Evolutionary conservation across 139 green algal species (phyloP), one percentile per base, ranked within the genome.

Genomic region (Chlorella sp.): DNA sequence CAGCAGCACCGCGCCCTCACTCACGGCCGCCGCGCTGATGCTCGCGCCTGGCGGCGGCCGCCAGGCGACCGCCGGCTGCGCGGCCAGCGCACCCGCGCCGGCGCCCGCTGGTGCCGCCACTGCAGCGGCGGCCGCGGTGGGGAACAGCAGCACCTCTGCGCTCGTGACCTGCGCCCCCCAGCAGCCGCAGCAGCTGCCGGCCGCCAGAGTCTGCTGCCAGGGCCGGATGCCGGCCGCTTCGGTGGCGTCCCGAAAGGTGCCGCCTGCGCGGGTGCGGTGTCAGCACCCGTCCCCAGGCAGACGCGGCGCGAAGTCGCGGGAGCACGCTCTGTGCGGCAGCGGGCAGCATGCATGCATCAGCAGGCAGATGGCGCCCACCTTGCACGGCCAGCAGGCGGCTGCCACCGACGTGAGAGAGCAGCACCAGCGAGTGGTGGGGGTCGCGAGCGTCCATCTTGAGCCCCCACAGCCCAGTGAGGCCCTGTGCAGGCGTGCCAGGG

Each of bases 401-500:
- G 58, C 72, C 72, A 5, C 72, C 61, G 25, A 78, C 46, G 35
- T 53, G 71, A 43, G 51, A 60, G 35, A 78, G 59, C 33, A 78
- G 59, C 35, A 43, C 59, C 72, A 78, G 72, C 43, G 51, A 61
- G 72, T 78, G 72, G 46, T 78, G 72, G 3, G 9, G 42, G 60
- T 78, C 60, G 4, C 27, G 14, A 7, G 43, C 25, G 35, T 45
- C 12, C 29, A 11, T 45, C 31, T 36, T 29, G 23, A 78, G 46
- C 45, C 72, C 72, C 72, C 72, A 78, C 60, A 78, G 45, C 3
- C 72, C 72, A 0, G 72, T 78, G 59, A 78, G 46, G 69, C 69
- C 53, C 69, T 75, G 53, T n/a, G 41, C n/a, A 0, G 17, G 12
- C 14, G 29, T 29, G 1, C 3, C 17, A 4, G 53, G 53, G 1